Conservation (phyloP, 2,329 filamentous ascomycete genomes). For the Septoria linicola region DNA sequence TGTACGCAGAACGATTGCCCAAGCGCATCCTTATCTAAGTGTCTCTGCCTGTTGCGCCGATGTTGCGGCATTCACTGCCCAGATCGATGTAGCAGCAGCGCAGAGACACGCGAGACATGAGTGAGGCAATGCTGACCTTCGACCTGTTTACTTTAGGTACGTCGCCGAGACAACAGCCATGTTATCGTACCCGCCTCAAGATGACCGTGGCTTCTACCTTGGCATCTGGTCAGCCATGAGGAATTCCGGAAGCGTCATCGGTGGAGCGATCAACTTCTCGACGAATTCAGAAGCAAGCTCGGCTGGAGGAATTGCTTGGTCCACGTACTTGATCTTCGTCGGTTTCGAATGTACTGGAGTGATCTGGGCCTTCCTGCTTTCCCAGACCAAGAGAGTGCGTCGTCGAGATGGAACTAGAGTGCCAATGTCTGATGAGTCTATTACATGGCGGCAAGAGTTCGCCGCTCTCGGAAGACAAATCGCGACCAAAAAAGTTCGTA, state of each 20-base stretch:
- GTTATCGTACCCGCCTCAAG: constrained; percentile 39
- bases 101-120: too few relatives aligned
- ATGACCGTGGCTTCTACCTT: constrained; percentile 34
- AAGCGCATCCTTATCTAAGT: too few relatives aligned
- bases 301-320: constrained; percentile 35
- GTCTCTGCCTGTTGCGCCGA: too few relatives aligned
- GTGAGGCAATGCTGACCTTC: too few relatives aligned
- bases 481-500: constrained; percentile 32
- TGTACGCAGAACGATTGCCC: too few relatives aligned
- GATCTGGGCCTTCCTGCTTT: constrained; percentile 33
- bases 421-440: constrained; percentile 19
- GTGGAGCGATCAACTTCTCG: constrained; percentile 39
- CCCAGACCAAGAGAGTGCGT: constrained; percentile 30
- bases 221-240: constrained; percentile 39
- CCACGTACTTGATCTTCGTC: constrained; percentile 37
- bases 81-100: too few relatives aligned
- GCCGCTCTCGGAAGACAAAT: constrained; percentile 26
- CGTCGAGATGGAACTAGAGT: constrained; percentile 31
- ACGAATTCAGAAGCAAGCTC: constrained; percentile 29
- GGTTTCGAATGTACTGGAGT: constrained; percentile 37
- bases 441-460: constrained; percentile 29
- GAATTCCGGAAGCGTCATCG: constrained; percentile 38
- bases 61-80: too few relatives aligned
- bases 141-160: too few relatives aligned
- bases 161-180: constrained; percentile 42